Evolutionary conservation across 768 basidiomycete genomes (phyloP), one percentile per base, ranked within the genome.

Genomic region (Omphalotus guepiniiformis): DNA sequence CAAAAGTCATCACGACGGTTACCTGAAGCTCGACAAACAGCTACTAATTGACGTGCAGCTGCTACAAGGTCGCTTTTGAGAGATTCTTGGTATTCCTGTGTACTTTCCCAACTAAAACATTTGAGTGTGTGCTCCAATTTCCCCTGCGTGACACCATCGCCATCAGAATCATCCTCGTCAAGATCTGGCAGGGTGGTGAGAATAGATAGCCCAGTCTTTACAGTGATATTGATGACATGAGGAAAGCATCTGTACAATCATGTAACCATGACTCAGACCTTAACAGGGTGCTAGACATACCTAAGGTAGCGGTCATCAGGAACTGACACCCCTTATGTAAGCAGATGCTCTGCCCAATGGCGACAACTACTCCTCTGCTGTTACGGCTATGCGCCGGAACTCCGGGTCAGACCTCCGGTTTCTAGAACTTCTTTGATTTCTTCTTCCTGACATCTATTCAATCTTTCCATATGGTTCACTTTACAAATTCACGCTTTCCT

Each of bases 1-100:
- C 44, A 27, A 7, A 70, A 51, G n/a, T 54, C 62, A 8, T 53
- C 51, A 11, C 60, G 60, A 13, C 62, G 58, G 42, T 64, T 63
- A 3, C 60, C 63, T n/a, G 62, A 67, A 2, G 54, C 55, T 5
- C 62, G 61, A 39, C 63, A 66, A 4, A 61, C 57, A n/a, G 53
- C 48, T 1, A 72, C 63, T 35, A 67, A 39, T 9, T 47, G 39
- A 1, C 63, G 60, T 6, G 48, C 41, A 7, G 40, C 38, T 8
- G 50, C 59, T 15, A 71, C 45, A 3, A 60, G 52, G 51, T 69
- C 63, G 1, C 37, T 34, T 18, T 52, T 43, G 15, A 70, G 47
- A 3, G 58, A 55, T 9, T 46, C 47, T 6, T 25, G 25, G 48
- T 65, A 64, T 3, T 45, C 7, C 4, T 8, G 18, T 4, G 39